Evolutionary conservation across 1,284 basidiomycete species (phyloP), one percentile per base, ranked within the genome.

Genomic region (Naganishia cerealis): DNA sequence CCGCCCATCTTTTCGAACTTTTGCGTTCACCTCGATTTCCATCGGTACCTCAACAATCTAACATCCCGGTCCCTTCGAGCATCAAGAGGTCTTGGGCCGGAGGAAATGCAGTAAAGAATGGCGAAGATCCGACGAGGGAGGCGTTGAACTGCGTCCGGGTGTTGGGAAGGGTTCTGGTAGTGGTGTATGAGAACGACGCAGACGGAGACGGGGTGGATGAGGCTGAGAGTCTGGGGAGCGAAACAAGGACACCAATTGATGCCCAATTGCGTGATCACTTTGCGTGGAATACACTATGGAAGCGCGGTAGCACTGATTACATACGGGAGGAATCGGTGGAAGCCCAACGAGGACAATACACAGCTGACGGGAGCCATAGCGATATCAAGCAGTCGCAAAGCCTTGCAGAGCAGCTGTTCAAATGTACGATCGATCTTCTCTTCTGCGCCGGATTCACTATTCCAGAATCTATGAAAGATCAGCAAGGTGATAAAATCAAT

Each of bases 371-470:
- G 0, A 72, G 72, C 8, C 70, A 75, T 33, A 71, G 84, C 75
- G 75, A 86, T 38, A 57, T 65, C n/a, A 63, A 85, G 72, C 69
- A 82, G 16, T 75, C 87, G 29, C 91, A 91, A 1, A 89, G 90
- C 10, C 80, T 94, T 1, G 90, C 87, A 1, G 91, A 94, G 75
- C 84, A 86, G 70, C 81, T 95, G 33, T 89, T 94, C 73, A 86
- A 84, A 72, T 87, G 87, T 70, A 82, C 91, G 8, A 85, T 92
- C 70, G 92, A 95, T 76, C 82, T 95, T 36, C 79, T 94, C 46
- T 96, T 94, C 79, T 92, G 91, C 75, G 94, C 91, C 73, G 92
- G 91, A 13, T 94, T 95, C 76, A 94, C 91, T 0, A 82, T 95
- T 16, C 90, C 92, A 7, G 85, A 86, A 40, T 88, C 86, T 75